Evolutionary conservation across 1,139 yeast genomes (phyloP).

Genomic region (Lodderomyces margitis): DNA sequence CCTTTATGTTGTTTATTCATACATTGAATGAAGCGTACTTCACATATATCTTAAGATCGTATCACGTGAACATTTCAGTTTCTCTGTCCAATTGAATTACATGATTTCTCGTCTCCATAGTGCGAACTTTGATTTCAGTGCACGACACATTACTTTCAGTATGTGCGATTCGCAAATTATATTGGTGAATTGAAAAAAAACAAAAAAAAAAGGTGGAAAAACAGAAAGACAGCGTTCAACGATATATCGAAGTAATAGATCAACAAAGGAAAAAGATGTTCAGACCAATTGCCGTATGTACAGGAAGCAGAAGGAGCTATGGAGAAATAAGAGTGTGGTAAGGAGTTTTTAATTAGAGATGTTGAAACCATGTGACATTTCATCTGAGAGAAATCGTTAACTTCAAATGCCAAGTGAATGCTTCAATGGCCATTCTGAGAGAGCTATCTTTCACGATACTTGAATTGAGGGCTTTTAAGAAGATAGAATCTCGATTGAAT

Average conservation of each 20-base stretch:
- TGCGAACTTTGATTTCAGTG: background rate
- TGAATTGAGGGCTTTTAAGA: no score
- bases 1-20: background rate
- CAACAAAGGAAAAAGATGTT: conserved; percentile 26
- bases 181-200: background rate
- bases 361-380: no score
- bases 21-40: background rate
- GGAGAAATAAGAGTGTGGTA: no score
- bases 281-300: conserved; percentile 40
- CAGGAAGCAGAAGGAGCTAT: background rate
- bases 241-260: conserved; percentile 1
- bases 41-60: background rate
- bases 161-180: conserved; percentile 9
- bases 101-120: background rate
- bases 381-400: no score
- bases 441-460: no score
- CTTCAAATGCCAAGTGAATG: no score
- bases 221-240: conserved; percentile 5
- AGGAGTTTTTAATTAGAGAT: no score
- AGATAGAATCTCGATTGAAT: no score
- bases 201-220: background rate
- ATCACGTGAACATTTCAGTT: conserved; percentile 5
- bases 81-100: conserved; percentile 11
- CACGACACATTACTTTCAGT: conserved; percentile 2
- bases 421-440: no score